Conservation (phyloP, 805 yeast species). For the Kodamaea kakaduensis region DNA sequence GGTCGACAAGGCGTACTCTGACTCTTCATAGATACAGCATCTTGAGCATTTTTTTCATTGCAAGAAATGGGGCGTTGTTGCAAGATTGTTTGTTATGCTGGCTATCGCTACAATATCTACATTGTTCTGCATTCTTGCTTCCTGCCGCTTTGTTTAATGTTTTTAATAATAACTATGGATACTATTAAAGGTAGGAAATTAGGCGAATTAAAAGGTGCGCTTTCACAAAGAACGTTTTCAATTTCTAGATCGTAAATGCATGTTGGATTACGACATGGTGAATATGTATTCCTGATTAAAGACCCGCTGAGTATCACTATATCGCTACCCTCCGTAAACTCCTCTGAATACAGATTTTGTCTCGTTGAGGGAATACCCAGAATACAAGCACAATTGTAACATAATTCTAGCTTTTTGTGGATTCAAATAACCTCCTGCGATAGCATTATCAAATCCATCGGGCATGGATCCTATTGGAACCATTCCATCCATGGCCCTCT, state of each 20-base stretch:
- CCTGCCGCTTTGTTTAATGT: constrained; percentile 2
- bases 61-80: too few species aligned
- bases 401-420: constrained; percentile 62
- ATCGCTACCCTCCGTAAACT: constrained; percentile 37
- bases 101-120: too few species aligned
- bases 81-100: too few species aligned
- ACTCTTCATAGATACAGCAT: constrained; percentile 6
- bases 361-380: constrained; percentile 33
- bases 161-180: too few species aligned
- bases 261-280: not conserved
- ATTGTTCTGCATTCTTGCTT: too few species aligned
- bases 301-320: not conserved
- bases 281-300: not conserved
- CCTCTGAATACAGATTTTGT: constrained; percentile 46
- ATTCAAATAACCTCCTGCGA: constrained; percentile 63
- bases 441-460: constrained; percentile 32
- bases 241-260: not conserved
- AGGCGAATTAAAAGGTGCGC: too few species aligned
- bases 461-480: constrained; percentile 52
- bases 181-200: too few species aligned
- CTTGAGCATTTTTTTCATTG: not conserved
- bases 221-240: too few species aligned
- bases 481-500: constrained; percentile 68
- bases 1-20: constrained; percentile 61
- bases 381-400: constrained; percentile 51